Base-by-base conservation (phyloP, 345 rosid species). In the Boechera divaricarpa region DNA sequence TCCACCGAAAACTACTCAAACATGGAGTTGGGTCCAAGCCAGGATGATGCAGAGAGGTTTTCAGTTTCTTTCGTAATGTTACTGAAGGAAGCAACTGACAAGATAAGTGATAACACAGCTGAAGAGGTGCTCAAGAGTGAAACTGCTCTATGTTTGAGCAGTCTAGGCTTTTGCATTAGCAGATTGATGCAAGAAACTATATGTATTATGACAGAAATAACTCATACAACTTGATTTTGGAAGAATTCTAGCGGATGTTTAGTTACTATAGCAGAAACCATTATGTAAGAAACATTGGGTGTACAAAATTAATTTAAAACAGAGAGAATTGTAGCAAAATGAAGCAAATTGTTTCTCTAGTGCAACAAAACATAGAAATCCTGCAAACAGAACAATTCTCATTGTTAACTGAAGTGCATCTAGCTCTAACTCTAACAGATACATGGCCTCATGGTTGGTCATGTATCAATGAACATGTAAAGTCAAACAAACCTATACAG, bases 121-220 rank as follows among this genome's bases (percentile, higher is more conserved):
- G 84, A 82, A 41, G 84, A 81, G 75, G 77, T 51, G 69, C 55
- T 72, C 12, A 84, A 81, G 83, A 81, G 76, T 68, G 81, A 77
- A 73, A 79, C 75, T 64, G 63, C 76, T 45, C 70, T 89, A 52
- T 67, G 83, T 68, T 55, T 82, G 31, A 81, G 85, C 49, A 79
- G 88, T 70, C 59, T 87, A 38, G 86, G 82, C 9, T 92, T 89
- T 79, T 82, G 93, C 89, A 83, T 86, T 36, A 80, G 74, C 64
- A 78, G 62, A 77, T 70, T 90, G 71, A 75, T 83, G 75, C 80
- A 63, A 66, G 96, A 88, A 84, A 81, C 86, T 60, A 53, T 5
- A 49, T 71, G 80, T 67, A 83, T 85, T 9, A 84, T 84, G 83
- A 79, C 88, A 73, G 78, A 81, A 56, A 38, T 86, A 13, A 71